phyloP scores from a whole-genome alignment of 2,329 filamentous ascomycete genomes.

The Lachnellula suecica region DNA sequence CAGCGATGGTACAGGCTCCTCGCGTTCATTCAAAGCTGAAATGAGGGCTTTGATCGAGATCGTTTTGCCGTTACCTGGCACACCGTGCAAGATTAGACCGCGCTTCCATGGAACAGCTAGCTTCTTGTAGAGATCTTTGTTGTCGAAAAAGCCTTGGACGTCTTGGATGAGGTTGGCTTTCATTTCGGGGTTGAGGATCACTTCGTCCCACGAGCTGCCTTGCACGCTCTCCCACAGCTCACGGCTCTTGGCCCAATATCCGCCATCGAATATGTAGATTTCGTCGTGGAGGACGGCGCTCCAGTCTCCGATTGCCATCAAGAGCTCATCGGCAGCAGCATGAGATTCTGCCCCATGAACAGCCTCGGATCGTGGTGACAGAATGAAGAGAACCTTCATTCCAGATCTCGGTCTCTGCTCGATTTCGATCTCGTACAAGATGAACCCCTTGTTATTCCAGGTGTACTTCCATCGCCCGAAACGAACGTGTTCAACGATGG shows the following conservation, averaged over 20 bases:
- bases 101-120: slow-evolving; percentile 69
- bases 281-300: slow-evolving; percentile 58
- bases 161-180: slow-evolving; percentile 63
- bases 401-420: no score
- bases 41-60: slow-evolving; percentile 71
- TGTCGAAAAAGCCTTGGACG: slow-evolving; percentile 63
- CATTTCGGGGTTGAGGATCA: slow-evolving; percentile 65
- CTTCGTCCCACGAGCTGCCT: slow-evolving; percentile 42
- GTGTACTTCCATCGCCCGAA: no score
- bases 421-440: no score
- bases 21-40: slow-evolving; percentile 54
- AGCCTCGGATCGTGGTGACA: no score
- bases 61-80: slow-evolving; percentile 67
- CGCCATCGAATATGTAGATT: slow-evolving; percentile 65
- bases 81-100: slow-evolving; percentile 66
- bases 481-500: no score
- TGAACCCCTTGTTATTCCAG: no score
- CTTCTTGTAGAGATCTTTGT: slow-evolving; percentile 54
- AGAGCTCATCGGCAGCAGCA: slow-evolving; percentile 43
- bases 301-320: slow-evolving; percentile 57
- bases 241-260: slow-evolving; percentile 56
- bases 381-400: no score
- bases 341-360: no score
- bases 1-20: slow-evolving; percentile 53
- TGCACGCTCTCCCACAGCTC: background rate